Evolutionary conservation across 169 alveolate species (phyloP), one percentile per base, ranked within the genome.

Genomic region (Babesia sp.): DNA sequence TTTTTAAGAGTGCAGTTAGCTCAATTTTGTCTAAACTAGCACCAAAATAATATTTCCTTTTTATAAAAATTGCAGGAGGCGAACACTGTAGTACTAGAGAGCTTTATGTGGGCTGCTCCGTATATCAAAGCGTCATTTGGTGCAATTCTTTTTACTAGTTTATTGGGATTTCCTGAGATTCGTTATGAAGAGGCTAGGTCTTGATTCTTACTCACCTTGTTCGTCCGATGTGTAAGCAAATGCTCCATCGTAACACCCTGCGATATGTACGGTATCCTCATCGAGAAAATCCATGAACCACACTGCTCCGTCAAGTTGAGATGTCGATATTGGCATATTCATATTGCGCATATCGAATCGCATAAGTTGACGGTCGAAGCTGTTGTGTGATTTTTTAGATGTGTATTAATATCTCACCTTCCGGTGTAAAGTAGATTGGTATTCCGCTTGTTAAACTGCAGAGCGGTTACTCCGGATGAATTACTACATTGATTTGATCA

Each of bases 201-300:
- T 16, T 20, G 18, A 24, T 6, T 31, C 14, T 11, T n/a, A 44
- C 45, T 33, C 28, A 36, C 68, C 64, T n/a, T 14, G 0, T 0
- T 29, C 20, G 37, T 58, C 46, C 56, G 78, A 8, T 5, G 9
- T 56, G 64, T 78, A 78, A 6, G 59, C 55, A n/a, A 56, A 44
- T 6, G 86, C 68, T 1, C 86, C 86, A 41, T 78, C 82, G 22
- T 78, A 55, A 26, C 83, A 78, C 34, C 86, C 86, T 2, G 86
- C 79, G 6, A 78, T 48, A 33, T 78, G 80, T 14, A 78, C 37
- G 39, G n/a, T 22, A 6, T 37, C 16, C 29, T 60, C n/a, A 33
- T 67, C 64, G 36, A 69, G 20, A 29, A 60, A 78, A 67, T 78
- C 86, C 20, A 78, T 50, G 48, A 48, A 68, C 86, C 86, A 78